Evolutionary conservation across 257 asterid species (phyloP).

Genomic region (Nicotiana sylvestris): DNA sequence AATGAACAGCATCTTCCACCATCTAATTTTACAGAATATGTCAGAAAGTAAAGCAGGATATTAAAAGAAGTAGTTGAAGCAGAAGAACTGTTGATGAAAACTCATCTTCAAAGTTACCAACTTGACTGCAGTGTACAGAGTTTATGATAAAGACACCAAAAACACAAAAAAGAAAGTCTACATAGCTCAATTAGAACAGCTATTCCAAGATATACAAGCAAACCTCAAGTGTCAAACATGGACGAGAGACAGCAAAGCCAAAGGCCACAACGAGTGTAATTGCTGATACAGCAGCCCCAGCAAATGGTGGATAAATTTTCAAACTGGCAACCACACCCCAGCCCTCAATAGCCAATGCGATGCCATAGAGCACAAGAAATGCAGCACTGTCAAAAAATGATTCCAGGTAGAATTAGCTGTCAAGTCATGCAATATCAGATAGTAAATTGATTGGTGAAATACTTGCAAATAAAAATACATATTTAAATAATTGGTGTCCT

Average conservation of each 20-base stretch:
- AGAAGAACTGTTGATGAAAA: background rate
- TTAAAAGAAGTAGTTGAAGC: background rate
- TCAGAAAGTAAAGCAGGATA: slow-evolving; percentile 8
- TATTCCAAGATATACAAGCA: slow-evolving; percentile 21
- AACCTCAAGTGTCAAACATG: slow-evolving; percentile 98
- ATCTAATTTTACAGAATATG: slow-evolving; percentile 40
- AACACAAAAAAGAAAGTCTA: background rate
- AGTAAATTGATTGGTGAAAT: background rate
- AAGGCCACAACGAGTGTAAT: slow-evolving; percentile 94
- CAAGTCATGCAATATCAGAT: background rate
- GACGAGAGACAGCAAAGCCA: slow-evolving; percentile 97
- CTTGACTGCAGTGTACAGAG: slow-evolving; percentile 1
- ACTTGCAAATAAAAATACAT: background rate
- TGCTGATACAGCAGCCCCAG: slow-evolving; percentile 99
- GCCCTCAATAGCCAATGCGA: slow-evolving; percentile 95
- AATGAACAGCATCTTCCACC: slow-evolving; percentile 99
- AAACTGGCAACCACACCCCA: slow-evolving; percentile 99
- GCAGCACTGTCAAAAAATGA: slow-evolving; percentile 63
- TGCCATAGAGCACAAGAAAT: slow-evolving; percentile 90
- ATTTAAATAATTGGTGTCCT: background rate
- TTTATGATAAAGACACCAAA: background rate
- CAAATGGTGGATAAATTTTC: slow-evolving; percentile 95
- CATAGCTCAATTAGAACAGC: background rate
- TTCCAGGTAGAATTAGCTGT: slow-evolving; percentile 7
- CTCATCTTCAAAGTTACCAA: slow-evolving; percentile 15